Base-by-base conservation (phyloP, 2,329 filamentous ascomycete genomes). In the Diaporthe amygdali region DNA sequence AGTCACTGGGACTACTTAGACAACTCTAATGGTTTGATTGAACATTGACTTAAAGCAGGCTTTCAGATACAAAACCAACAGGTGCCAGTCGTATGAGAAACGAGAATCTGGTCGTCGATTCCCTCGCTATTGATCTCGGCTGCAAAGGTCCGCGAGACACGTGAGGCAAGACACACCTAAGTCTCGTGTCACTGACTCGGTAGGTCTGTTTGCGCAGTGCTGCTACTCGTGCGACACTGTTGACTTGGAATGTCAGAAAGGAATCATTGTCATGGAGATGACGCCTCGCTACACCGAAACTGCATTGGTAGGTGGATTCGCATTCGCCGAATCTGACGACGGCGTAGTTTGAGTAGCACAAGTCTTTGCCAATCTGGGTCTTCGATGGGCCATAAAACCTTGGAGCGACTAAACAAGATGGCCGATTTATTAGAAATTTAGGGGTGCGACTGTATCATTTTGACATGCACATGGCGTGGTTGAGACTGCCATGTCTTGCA, bases 81-180 rank as follows among this genome's bases (percentile, higher is more conserved):
- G 10, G 22, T 59, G n/a, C 17, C 6, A 6, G 20, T 1, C 4
- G 12, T 34, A 41, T 41, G 22, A 14, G 27, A 15, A 47, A 47
- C 27, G 20, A 22, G 20, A 47, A 37, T 25, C 25, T 2, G 49
- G 49, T 32, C 10, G 5, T 14, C 22, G 6, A 15, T 14, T 8
- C 9, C 27, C 12, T 37, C 6, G 20, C 32, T n/a, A 2, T 37
- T n/a, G 2, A 14, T 8, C 9, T 55, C 52, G 46, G 12, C 52
- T 54, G 52, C 61, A 46, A 52, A 39, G n/a, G 39, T 49, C 71
- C 52, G 71, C 52, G 39, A 72, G 54, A 67, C 70, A 63, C 8
- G 5, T 34, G 27, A 15, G 37, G 20, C 59, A 20, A 70, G 61
- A 63, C 68, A 56, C 22, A 6, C 34, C 46, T 44, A n/a, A 66